Evolutionary conservation across 768 basidiomycete genomes (phyloP).

Genomic region (Pulveroboletus sp.): DNA sequence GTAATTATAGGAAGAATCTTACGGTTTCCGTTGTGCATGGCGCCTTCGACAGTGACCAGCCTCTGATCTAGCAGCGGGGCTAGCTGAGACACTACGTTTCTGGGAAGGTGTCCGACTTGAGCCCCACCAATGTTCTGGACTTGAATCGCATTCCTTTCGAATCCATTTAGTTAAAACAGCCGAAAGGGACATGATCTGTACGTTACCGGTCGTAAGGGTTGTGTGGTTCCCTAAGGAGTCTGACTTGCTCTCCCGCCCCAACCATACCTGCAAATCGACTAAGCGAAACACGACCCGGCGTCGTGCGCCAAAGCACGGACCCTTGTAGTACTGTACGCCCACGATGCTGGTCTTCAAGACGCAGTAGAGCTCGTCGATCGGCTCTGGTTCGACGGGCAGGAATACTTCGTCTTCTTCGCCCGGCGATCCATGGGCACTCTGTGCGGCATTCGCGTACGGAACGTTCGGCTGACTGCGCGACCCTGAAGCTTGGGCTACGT

Average conservation of each 20-base stretch:
- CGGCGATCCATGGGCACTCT: background rate
- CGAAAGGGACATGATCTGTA: background rate
- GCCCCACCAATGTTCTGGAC: slow-evolving; percentile 69
- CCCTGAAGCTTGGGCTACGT: slow-evolving; percentile 15
- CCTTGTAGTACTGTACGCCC: slow-evolving; percentile 80
- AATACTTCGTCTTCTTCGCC: slow-evolving; percentile 45
- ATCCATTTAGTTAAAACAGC: background rate
- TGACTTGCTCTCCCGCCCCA: slow-evolving; percentile 73
- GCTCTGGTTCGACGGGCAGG: slow-evolving; percentile 42
- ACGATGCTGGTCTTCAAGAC: slow-evolving; percentile 60
- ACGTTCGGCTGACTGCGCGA: slow-evolving; percentile 13
- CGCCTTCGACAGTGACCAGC: slow-evolving; percentile 68
- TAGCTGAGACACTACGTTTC: slow-evolving; percentile 51
- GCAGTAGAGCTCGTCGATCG: slow-evolving; percentile 65
- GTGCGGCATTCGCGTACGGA: slow-evolving; percentile 16
- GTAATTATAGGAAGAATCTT: slow-evolving; percentile 12
- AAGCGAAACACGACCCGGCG: background rate
- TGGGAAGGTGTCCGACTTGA: slow-evolving; percentile 82
- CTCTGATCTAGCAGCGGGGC: slow-evolving; percentile 67
- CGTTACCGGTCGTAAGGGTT: slow-evolving; percentile 65
- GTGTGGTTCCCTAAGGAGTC: slow-evolving; percentile 58
- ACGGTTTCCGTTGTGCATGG: slow-evolving; percentile 65
- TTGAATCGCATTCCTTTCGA: slow-evolving; percentile 67
- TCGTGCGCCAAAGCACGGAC: slow-evolving; percentile 28
- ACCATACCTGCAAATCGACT: slow-evolving; percentile 58